These are phyloP conservation scores for Leptodermis oblonga DNA, from an alignment of 257 asterid genomes.

Conservation along the genomic window DNA sequence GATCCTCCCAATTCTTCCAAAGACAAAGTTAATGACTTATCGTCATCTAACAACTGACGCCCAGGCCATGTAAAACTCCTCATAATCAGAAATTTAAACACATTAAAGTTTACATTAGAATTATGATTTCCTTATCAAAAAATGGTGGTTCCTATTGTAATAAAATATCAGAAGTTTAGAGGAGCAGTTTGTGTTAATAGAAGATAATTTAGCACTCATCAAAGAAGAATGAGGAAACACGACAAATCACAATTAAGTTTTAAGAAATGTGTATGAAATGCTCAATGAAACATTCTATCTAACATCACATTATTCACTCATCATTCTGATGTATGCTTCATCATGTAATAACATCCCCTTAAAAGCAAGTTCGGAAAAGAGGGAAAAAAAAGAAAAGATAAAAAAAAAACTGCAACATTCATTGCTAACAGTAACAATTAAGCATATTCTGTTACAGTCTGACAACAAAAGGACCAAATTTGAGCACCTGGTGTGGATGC, in stretches of 20 bases:
- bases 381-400: no score
- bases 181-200: neutral
- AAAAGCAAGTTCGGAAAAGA: no score
- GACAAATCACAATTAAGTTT: neutral
- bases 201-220: no score
- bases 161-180: neutral
- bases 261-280: neutral
- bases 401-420: neutral
- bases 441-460: neutral
- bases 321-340: neutral
- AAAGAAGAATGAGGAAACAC: no score
- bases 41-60: conserved; percentile 38
- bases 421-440: neutral
- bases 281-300: neutral
- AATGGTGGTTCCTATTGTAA: neutral
- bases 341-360: no score
- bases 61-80: conserved; percentile 40
- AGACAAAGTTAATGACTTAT: conserved; percentile 47
- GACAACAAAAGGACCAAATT: conserved; percentile 9
- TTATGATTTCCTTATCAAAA: no score
- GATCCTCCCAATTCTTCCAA: conserved; percentile 68
- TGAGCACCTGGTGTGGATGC: conserved; percentile 53
- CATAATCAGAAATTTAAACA: neutral
- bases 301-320: neutral
- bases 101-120: no score